These are phyloP conservation scores for Penstemon barbatus DNA, from an alignment of 257 asterid genomes.

Conservation along the genomic window DNA sequence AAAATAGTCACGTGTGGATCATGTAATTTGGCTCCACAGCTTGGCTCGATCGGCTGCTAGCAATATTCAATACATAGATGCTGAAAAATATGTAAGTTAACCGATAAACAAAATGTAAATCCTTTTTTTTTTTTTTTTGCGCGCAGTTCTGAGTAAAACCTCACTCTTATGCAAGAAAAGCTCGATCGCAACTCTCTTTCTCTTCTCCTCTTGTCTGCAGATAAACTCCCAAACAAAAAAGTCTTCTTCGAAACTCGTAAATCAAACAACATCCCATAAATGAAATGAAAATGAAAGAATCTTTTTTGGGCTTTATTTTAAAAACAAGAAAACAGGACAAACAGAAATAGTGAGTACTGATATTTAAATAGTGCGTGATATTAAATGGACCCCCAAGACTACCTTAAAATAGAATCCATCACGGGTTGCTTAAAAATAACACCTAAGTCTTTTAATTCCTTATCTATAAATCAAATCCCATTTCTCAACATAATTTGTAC, in stretches of 20 bases:
- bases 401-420: constrained; percentile 30
- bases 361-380: not conserved
- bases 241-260: constrained; percentile 15
- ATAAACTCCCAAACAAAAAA: constrained; percentile 33
- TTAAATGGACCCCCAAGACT: constrained; percentile 19
- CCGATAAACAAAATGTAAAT: too few relatives aligned
- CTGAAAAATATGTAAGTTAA: too few relatives aligned
- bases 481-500: not conserved
- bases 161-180: not conserved
- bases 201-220: constrained; percentile 17
- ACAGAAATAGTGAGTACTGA: constrained; percentile 18
- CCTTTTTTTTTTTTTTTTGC: too few relatives aligned
- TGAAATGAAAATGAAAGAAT: not conserved
- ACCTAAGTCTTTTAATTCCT: constrained; percentile 14
- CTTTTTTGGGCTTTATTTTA: constrained; percentile 29
- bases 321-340: not conserved
- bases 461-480: not conserved
- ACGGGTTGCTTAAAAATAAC: constrained; percentile 55
- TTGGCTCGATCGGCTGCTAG: too few relatives aligned
- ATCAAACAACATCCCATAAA: not conserved
- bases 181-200: not conserved
- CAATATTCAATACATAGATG: too few relatives aligned
- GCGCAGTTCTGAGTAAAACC: too few relatives aligned
- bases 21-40: too few relatives aligned
- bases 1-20: too few relatives aligned